A percentile compares a stretch with the other conserved stretches of the same genome.
Evolutionary conservation across 345 rosid species (phyloP).

Genomic region (Populus simonii): DNA sequence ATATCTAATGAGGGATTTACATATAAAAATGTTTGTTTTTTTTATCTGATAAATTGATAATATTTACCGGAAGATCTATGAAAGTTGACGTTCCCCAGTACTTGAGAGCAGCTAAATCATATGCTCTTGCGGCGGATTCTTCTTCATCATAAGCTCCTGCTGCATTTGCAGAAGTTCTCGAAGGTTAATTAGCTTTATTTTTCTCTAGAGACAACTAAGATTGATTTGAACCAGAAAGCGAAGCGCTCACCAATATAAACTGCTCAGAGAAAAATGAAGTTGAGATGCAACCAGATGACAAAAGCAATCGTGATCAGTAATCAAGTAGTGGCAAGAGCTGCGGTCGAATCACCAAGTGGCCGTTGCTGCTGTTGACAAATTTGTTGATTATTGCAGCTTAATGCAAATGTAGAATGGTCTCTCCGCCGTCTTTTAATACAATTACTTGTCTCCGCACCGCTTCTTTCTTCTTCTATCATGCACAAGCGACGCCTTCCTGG

Average conservation of each 20-base stretch:
- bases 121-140: conserved; percentile 46
- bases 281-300: neutral
- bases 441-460: too few relatives aligned
- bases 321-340: neutral
- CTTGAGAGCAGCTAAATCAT: conserved; percentile 44
- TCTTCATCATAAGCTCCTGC: conserved; percentile 45
- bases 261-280: conserved; percentile 10
- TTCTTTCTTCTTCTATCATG: too few relatives aligned
- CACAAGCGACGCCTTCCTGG: too few relatives aligned
- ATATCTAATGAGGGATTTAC: neutral
- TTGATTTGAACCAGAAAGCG: neutral
- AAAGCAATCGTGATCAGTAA: neutral
- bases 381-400: too few relatives aligned
- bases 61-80: conserved; percentile 34
- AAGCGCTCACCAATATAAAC: conserved; percentile 37
- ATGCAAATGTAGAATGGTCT: too few relatives aligned
- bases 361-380: too few relatives aligned
- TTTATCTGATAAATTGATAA: too few relatives aligned
- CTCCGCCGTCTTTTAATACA: too few relatives aligned
- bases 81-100: conserved; percentile 38
- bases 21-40: too few relatives aligned
- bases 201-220: neutral
- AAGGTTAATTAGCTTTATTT: neutral
- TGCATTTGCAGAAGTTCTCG: neutral
- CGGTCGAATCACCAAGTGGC: too few relatives aligned